Percentiles rank a stretch among this genome's conserved stretches.
Conservation (phyloP, 179 eudicot genomes). For the Kewa caespitosa region DNA sequence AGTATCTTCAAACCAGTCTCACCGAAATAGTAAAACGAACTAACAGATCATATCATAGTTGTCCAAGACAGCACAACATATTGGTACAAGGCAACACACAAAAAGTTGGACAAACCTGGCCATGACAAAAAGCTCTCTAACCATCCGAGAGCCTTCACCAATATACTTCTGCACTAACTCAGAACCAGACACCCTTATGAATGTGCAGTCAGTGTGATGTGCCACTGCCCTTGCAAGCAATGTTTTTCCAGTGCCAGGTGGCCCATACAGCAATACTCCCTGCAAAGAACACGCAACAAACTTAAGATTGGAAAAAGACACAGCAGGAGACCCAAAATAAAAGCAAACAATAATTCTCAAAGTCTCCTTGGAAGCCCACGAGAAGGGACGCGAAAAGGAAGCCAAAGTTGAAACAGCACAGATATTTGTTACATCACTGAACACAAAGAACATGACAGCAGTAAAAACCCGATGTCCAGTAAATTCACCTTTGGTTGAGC, state of each 20-base stretch:
- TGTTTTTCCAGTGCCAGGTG: constrained; percentile 95
- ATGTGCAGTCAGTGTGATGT: constrained; percentile 83
- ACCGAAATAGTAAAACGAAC: neutral
- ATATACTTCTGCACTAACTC: constrained; percentile 90
- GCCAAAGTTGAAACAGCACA: neutral
- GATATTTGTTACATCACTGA: neutral
- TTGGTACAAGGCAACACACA: neutral
- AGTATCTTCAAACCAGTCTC: neutral
- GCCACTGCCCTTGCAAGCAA: constrained; percentile 91
- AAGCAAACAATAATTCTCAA: neutral
- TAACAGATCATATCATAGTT: neutral
- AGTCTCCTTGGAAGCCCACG: too few relatives aligned
- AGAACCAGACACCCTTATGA: constrained; percentile 88
- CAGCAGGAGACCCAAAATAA: neutral
- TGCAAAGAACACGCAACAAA: constrained; percentile 15
- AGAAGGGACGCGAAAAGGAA: neutral
- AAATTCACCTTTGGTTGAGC: constrained; percentile 83
- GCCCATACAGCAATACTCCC: constrained; percentile 93
- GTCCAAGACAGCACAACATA: neutral
- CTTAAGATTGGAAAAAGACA: neutral
- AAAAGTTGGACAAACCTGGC: constrained; percentile 60
- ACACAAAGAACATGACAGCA: neutral
- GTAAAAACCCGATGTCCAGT: neutral
- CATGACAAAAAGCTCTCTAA: constrained; percentile 91
- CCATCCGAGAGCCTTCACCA: constrained; percentile 95